A percentile compares a stretch with the other conserved stretches of the same genome.
These are phyloP conservation scores for Pichia gijzeniarum DNA, from an alignment of 805 yeast species.

Conservation along the genomic window DNA sequence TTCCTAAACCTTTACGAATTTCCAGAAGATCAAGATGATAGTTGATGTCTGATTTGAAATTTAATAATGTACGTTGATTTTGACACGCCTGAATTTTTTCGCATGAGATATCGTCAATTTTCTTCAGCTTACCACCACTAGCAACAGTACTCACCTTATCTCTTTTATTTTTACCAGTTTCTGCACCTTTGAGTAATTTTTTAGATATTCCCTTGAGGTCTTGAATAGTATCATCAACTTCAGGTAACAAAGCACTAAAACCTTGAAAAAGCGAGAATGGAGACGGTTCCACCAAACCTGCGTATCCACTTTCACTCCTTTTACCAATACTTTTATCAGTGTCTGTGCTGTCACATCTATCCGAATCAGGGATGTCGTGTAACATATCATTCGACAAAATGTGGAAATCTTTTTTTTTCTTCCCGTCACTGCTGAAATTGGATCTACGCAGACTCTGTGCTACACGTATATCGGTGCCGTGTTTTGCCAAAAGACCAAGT, in stretches of 20 bases:
- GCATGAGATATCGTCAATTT: constrained; percentile 33
- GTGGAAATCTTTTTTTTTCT: constrained; percentile 36
- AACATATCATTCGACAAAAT: constrained; percentile 58
- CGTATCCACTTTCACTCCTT: too few relatives aligned
- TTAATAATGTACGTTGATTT: constrained; percentile 29
- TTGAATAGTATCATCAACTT: constrained; percentile 38
- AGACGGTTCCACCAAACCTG: constrained; percentile 5
- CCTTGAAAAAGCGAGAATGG: constrained; percentile 61
- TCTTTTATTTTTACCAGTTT: constrained; percentile 5
- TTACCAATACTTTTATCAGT: background rate
- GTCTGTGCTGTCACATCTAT: constrained; percentile 4
- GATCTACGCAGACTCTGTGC: constrained; percentile 4
- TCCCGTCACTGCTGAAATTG: constrained; percentile 7
- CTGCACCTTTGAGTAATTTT: background rate
- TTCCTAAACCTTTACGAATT: constrained; percentile 57
- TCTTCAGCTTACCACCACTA: background rate
- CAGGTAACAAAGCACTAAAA: constrained; percentile 52
- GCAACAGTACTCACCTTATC: too few relatives aligned
- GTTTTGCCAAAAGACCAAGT: constrained; percentile 10
- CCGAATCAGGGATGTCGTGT: constrained; percentile 40
- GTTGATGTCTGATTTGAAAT: constrained; percentile 35
- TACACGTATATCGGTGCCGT: constrained; percentile 6
- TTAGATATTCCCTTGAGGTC: constrained; percentile 6
- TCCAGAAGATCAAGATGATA: constrained; percentile 49
- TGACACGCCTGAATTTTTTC: constrained; percentile 39